Conservation (phyloP, 2,329 filamentous ascomycete genomes). For the Pseudonectria buxi region DNA sequence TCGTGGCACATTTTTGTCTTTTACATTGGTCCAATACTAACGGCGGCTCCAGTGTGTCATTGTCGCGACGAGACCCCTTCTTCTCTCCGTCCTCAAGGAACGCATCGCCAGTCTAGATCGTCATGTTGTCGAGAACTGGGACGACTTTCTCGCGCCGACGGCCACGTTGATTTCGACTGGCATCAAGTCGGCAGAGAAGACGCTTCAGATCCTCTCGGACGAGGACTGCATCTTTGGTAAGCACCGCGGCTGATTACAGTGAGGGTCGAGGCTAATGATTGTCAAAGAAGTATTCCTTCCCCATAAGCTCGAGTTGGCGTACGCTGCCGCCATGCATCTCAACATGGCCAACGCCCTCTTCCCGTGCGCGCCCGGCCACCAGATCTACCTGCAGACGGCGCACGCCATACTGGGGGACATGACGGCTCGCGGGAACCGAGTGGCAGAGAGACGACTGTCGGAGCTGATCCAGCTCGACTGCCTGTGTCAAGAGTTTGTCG, state of each 20-base stretch:
- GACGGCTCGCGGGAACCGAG: slow-evolving; percentile 25
- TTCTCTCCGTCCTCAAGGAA: slow-evolving; percentile 33
- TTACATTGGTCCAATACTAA: neutral
- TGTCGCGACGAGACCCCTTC: slow-evolving; percentile 30
- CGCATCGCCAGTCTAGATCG: slow-evolving; percentile 23
- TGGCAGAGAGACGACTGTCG: slow-evolving; percentile 26
- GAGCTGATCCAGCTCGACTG: slow-evolving; percentile 26
- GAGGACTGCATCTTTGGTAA: slow-evolving; percentile 31
- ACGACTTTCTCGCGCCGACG: slow-evolving; percentile 27
- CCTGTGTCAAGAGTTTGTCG: slow-evolving; percentile 21
- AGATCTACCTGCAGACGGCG: slow-evolving; percentile 14
- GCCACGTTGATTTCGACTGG: slow-evolving; percentile 31
- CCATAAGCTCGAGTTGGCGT: slow-evolving; percentile 33
- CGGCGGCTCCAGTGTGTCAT: slow-evolving; percentile 27
- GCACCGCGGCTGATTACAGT: neutral
- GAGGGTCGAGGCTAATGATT: neutral
- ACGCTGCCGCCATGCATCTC: slow-evolving; percentile 28
- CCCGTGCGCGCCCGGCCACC: slow-evolving; percentile 21
- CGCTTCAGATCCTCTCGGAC: slow-evolving; percentile 29
- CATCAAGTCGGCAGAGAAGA: slow-evolving; percentile 35
- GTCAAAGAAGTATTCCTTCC: slow-evolving; percentile 29
- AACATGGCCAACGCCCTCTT: slow-evolving; percentile 32
- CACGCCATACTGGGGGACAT: slow-evolving; percentile 28
- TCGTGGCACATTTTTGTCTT: fast-evolving
- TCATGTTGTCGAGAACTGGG: slow-evolving; percentile 22